Evolutionary conservation across 352 stramenopile genomes (phyloP).

Genomic region (Globisporangium apiculatum): DNA sequence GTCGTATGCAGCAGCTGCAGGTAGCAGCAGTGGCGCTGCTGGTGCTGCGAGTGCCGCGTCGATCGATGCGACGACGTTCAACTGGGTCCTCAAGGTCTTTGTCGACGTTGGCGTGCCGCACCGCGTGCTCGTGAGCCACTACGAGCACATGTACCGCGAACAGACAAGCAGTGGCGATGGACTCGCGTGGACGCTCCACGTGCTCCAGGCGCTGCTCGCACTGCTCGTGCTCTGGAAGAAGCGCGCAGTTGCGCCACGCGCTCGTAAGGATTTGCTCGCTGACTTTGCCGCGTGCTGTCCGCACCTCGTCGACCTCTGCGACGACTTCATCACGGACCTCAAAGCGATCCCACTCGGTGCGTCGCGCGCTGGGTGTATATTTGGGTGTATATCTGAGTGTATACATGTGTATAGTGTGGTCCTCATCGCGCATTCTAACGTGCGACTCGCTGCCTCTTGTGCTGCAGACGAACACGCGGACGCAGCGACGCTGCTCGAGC

Average conservation of each 20-base stretch:
- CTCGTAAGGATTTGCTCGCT: slow-evolving; percentile 52
- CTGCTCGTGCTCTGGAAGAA: slow-evolving; percentile 82
- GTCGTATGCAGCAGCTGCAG: slow-evolving; percentile 21
- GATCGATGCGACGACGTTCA: slow-evolving; percentile 61
- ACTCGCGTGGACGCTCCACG: slow-evolving; percentile 63
- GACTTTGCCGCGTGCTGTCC: slow-evolving; percentile 77
- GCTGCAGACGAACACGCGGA: slow-evolving; percentile 52
- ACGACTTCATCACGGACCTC: slow-evolving; percentile 78
- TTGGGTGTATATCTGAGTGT: too few species aligned
- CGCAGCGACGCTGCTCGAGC: slow-evolving; percentile 48
- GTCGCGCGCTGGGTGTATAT: slow-evolving; percentile 3
- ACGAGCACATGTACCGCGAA: slow-evolving; percentile 75
- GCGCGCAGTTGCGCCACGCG: slow-evolving; percentile 62
- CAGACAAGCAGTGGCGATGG: slow-evolving; percentile 18
- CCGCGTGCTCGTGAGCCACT: slow-evolving; percentile 64
- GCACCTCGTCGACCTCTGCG: slow-evolving; percentile 67
- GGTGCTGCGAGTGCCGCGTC: slow-evolving; percentile 28
- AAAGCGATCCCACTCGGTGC: slow-evolving; percentile 70
- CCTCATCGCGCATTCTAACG: too few species aligned
- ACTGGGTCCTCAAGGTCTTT: slow-evolving; percentile 80
- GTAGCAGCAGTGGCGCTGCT: slow-evolving; percentile 5
- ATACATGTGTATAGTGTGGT: too few species aligned
- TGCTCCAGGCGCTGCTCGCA: slow-evolving; percentile 68
- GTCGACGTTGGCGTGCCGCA: slow-evolving; percentile 75
- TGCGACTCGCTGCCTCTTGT: slow-evolving; percentile 2